Evolutionary conservation across 164 flowering plant species (phyloP), one percentile per base, ranked within the genome.

Genomic region (Dillenia suffruticosa): DNA sequence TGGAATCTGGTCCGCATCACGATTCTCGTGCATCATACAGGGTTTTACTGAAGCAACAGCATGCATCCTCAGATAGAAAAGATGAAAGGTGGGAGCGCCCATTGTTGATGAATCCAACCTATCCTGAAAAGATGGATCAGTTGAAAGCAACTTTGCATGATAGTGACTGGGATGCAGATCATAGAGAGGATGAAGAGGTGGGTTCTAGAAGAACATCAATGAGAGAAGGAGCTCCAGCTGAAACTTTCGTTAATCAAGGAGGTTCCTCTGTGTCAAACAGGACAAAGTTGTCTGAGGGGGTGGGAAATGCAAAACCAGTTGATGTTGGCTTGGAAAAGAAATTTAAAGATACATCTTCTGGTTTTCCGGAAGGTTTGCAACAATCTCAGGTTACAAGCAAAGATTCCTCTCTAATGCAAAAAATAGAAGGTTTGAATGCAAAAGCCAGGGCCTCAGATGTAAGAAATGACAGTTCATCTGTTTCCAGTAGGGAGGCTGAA

Each of bases 361-460:
- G 44, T 26, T 16, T 50, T 43, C 50, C 51, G 58, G 64, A 67
- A 58, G 70, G 50, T 54, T 56, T 64, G 9, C 63, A 70, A 22
- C 52, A 55, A 44, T 12, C 59, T 15, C 56, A 69, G 3, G 70
- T 77, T 63, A 59, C 74, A 16, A 65, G 78, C 13, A 88, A 70
- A 73, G 84, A 76, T 79, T 57, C 82, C 44, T 68, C 77, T 67
- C 63, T 87, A 70, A 79, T 91, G 44, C 89, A 84, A 63, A 89
- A 88, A 67, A 90, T 88, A 64, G 92, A 87, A 69, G 82, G 87
- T 64, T 72, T 89, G 62, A 89, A 88, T 82, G 86, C 79, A 51
- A 94, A 85, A 79, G 79, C 77, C 1, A 78, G 96, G 46, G 80
- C 74, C 58, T 74, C 81, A 65, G 97, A 85, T 74, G 83, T 80